Evolutionary conservation across 129 eudicot genomes (phyloP).

Genomic region (Cynara cardunculus): DNA sequence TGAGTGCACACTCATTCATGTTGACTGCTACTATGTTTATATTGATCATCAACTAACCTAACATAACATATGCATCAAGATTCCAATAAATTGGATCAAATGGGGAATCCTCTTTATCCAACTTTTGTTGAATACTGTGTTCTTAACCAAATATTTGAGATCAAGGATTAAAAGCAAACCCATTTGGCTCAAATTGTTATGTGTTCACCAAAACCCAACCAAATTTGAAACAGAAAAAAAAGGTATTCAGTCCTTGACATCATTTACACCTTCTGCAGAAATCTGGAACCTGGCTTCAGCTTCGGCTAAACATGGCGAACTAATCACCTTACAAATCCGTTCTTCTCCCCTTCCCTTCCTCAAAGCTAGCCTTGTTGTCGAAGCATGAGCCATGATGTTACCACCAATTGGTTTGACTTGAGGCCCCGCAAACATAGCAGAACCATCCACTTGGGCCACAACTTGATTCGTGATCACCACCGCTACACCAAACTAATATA

Average conservation of each 20-base stretch:
- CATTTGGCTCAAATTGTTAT: neutral
- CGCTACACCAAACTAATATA: constrained; percentile 76
- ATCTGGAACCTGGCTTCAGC: constrained; percentile 97
- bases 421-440: constrained; percentile 91
- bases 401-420: constrained; percentile 96
- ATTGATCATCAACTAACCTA: neutral
- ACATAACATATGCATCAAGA: neutral
- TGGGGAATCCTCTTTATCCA: neutral
- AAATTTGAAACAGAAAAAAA: neutral
- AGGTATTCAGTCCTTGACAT: constrained; percentile 65
- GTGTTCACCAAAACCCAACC: neutral
- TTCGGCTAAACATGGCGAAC: constrained; percentile 96
- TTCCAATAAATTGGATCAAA: neutral
- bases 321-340: constrained; percentile 85
- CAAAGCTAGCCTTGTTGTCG: constrained; percentile 89
- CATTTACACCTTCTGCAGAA: constrained; percentile 74
- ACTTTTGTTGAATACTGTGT: neutral
- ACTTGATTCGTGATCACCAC: constrained; percentile 97
- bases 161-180: neutral
- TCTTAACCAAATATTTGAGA: neutral
- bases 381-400: constrained; percentile 96
- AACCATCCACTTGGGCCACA: constrained; percentile 97
- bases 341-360: constrained; percentile 96
- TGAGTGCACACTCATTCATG: no score
- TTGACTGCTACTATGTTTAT: no score